A percentile compares a stretch with the other conserved stretches of the same genome.
These are phyloP conservation scores for Paramyrothecium sp. DNA, from an alignment of 2,329 filamentous ascomycete species.

Conservation along the genomic window DNA sequence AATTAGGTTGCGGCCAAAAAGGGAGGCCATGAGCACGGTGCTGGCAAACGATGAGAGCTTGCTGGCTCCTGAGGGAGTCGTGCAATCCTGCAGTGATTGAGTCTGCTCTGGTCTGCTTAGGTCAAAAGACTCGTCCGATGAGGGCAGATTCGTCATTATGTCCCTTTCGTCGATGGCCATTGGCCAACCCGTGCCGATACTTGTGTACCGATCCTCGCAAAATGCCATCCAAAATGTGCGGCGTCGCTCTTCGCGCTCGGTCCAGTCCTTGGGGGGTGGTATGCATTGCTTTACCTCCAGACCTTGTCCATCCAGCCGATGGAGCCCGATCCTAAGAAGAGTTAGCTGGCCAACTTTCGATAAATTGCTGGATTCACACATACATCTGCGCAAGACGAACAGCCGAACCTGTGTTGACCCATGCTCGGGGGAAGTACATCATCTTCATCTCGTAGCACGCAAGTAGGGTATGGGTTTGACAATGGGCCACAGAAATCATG, in stretches of 20 bases:
- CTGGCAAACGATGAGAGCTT: conserved; percentile 77
- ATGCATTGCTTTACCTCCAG: conserved; percentile 93
- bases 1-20: conserved; percentile 87
- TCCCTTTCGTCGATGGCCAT: conserved; percentile 92
- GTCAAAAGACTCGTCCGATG: conserved; percentile 81
- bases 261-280: conserved; percentile 82
- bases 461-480: conserved; percentile 79
- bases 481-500: conserved; percentile 82
- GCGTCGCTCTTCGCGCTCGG: conserved; percentile 69
- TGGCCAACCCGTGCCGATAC: conserved; percentile 95
- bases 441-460: conserved; percentile 90
- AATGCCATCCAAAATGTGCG: conserved; percentile 81
- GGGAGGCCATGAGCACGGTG: conserved; percentile 79
- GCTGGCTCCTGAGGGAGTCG: conserved; percentile 68
- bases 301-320: conserved; percentile 78
- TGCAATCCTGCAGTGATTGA: conserved; percentile 65
- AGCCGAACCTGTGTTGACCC: conserved; percentile 85
- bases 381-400: conserved; percentile 83
- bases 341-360: conserved; percentile 10
- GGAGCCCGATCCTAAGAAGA: conserved; percentile 77
- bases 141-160: conserved; percentile 81
- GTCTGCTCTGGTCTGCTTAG: conserved; percentile 74
- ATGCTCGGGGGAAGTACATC: conserved; percentile 96
- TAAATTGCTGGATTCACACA: conserved; percentile 20
- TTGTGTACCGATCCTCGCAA: conserved; percentile 79